Percentiles rank a stretch among this genome's conserved stretches.
These are phyloP conservation scores for Erythrophleum ivorense DNA, from an alignment of 331 rosid genomes.

Conservation along the genomic window DNA sequence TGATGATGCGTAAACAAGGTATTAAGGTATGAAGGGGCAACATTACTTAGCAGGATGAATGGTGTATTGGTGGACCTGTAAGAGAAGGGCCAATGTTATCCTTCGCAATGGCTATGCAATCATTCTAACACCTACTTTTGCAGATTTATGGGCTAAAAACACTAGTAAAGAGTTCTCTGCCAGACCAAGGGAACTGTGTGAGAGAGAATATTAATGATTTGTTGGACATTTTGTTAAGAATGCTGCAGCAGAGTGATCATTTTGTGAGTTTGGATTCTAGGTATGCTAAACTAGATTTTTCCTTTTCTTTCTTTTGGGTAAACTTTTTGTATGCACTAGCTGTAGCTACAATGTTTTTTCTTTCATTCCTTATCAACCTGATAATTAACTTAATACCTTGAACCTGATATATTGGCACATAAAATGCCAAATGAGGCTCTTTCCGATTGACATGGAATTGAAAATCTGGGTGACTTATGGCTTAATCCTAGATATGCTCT, in stretches of 20 bases:
- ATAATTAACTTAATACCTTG: background rate
- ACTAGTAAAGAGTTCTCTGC: constrained; percentile 79
- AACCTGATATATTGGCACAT: background rate
- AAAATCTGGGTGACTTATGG: constrained; percentile 6
- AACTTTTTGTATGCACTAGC: constrained; percentile 30
- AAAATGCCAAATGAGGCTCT: background rate
- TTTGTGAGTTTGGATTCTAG: constrained; percentile 45
- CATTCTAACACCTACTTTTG: constrained; percentile 37
- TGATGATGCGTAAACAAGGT: background rate
- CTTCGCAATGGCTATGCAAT: constrained; percentile 20
- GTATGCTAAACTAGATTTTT: constrained; percentile 45
- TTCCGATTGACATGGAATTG: constrained; percentile 3
- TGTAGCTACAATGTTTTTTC: constrained; percentile 7
- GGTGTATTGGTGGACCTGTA: background rate
- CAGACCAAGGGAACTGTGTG: constrained; percentile 59
- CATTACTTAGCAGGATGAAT: background rate
- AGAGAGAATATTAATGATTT: constrained; percentile 51
- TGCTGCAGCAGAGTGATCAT: constrained; percentile 56
- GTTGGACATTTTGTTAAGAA: constrained; percentile 58
- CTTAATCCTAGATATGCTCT: background rate
- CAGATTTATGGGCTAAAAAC: constrained; percentile 93
- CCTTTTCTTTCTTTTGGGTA: background rate
- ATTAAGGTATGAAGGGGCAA: constrained; percentile 14
- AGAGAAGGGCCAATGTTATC: background rate
- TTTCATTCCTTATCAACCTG: constrained; percentile 4